These are phyloP conservation scores for Cephalotrichum gorgonifer DNA, from an alignment of 2,329 filamentous ascomycete species.

Conservation along the genomic window DNA sequence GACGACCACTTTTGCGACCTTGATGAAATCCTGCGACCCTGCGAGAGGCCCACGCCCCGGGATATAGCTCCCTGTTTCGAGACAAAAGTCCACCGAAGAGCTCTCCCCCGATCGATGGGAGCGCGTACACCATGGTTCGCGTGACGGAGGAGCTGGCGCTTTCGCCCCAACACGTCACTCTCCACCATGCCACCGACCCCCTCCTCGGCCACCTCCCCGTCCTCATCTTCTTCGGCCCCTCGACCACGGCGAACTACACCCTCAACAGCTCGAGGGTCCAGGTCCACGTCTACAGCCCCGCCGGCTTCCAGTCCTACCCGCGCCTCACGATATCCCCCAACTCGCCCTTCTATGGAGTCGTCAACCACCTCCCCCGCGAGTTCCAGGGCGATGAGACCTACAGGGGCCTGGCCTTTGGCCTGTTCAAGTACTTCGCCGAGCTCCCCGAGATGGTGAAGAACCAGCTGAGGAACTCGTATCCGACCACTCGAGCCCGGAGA, in stretches of 20 bases:
- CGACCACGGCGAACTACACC: slow-evolving; percentile 77
- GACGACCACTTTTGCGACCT: slow-evolving; percentile 1
- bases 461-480: slow-evolving; percentile 51
- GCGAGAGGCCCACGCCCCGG: slow-evolving; percentile 3
- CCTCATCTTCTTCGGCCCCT: slow-evolving; percentile 85
- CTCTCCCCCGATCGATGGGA: background rate
- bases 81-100: background rate
- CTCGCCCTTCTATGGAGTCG: slow-evolving; percentile 81
- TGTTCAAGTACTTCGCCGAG: slow-evolving; percentile 91
- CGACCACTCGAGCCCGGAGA: slow-evolving; percentile 40
- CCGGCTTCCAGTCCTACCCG: slow-evolving; percentile 80
- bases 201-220: slow-evolving; percentile 72
- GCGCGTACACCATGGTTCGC: slow-evolving; percentile 61
- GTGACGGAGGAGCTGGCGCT: slow-evolving; percentile 69
- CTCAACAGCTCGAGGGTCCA: slow-evolving; percentile 89
- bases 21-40: slow-evolving; percentile 1
- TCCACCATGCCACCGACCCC: slow-evolving; percentile 84
- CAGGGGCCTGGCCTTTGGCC: slow-evolving; percentile 79
- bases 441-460: slow-evolving; percentile 67
- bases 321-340: slow-evolving; percentile 89
- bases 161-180: slow-evolving; percentile 69
- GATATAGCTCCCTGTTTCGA: slow-evolving; percentile 3
- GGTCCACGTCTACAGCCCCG: slow-evolving; percentile 81
- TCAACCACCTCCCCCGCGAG: slow-evolving; percentile 81
- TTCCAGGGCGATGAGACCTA: slow-evolving; percentile 93